Conservation (phyloP, 2,329 filamentous ascomycete genomes). For the Fusarium concolor region DNA sequence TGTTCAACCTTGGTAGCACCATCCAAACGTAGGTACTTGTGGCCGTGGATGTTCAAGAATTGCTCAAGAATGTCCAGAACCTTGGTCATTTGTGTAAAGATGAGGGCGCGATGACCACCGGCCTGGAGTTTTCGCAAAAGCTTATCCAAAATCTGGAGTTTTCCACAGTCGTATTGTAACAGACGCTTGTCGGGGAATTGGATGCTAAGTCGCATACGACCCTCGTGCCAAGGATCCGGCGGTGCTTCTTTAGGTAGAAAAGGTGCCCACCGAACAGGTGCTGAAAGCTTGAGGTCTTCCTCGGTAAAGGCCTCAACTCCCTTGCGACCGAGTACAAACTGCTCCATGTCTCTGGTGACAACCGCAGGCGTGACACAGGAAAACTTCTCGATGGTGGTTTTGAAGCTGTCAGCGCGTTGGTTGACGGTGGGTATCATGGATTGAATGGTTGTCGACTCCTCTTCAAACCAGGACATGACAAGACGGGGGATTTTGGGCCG, state of each 20-base stretch:
- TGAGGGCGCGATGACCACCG: constrained; percentile 91
- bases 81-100: constrained; percentile 99
- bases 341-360: constrained; percentile 80
- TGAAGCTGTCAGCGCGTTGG: constrained; percentile 77
- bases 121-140: constrained; percentile 88
- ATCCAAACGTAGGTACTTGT: constrained; percentile 95
- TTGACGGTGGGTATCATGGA: constrained; percentile 80
- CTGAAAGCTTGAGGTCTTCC: constrained; percentile 67
- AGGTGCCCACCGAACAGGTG: constrained; percentile 65
- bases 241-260: constrained; percentile 68
- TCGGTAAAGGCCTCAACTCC: constrained; percentile 69
- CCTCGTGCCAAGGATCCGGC: constrained; percentile 89
- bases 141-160: constrained; percentile 89
- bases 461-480: constrained; percentile 80
- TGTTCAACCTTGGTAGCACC: constrained; percentile 97
- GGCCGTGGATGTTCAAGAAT: constrained; percentile 96
- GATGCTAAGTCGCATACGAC: constrained; percentile 91
- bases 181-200: constrained; percentile 96
- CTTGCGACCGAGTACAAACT: constrained; percentile 72
- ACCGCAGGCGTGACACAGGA: constrained; percentile 92
- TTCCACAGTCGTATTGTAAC: constrained; percentile 98
- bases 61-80: constrained; percentile 97
- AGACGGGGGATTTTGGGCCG: constrained; percentile 70
- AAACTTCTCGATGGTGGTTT: constrained; percentile 85
- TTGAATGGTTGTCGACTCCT: constrained; percentile 72